Base-by-base conservation (phyloP, 495 filamentous ascomycete species). In the Penicillium coprophilum region DNA sequence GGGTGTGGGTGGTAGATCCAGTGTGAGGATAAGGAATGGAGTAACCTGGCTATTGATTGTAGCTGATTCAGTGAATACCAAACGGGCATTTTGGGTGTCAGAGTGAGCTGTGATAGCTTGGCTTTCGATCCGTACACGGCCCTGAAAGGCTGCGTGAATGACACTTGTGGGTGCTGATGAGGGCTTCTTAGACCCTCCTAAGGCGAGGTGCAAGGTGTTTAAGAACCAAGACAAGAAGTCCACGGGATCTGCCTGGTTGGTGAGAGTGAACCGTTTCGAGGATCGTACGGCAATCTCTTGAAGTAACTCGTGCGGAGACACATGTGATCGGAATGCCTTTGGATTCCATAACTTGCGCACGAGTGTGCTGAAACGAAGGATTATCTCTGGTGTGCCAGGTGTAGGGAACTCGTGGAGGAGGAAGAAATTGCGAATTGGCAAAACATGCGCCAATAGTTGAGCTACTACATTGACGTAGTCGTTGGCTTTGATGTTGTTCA, bases 401-500 rank as follows among this genome's bases (percentile, higher is more conserved):
- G 64, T 66, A 7, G 76, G 68, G 46, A 78, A 79, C 6, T 77
- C 60, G 71, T 96, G 91, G 4, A 97, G 83, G 66, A 99, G 86
- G 72, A 97, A 86, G 73, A 84, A 97, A 67, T 97, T 97, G 31
- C 95, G 88, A 48, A 99, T 80, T 1, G 95, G 94, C 6, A 85
- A 72, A 21, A 96, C 90, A 73, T 99, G 94, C 1, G 92, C 86
- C 13, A 99, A 80, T 12, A 94, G 85, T 65, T 99, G 95, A n/a
- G 94, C 85, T 7, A 97, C 84, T 7, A 96, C 93, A 66, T 99
- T 99, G 61, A 97, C 80, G 72, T 97, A 99, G 73, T 99, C 94
- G 73, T 99, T 99, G 46, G 90, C 91, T 70, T 99, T 99, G 78
- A 99, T 97, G 71, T 99, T 97, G 77, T 99, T 97, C 87, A 99